Base-by-base conservation (phyloP, 805 yeast genomes). In the Torulaspora microellipsoides region DNA sequence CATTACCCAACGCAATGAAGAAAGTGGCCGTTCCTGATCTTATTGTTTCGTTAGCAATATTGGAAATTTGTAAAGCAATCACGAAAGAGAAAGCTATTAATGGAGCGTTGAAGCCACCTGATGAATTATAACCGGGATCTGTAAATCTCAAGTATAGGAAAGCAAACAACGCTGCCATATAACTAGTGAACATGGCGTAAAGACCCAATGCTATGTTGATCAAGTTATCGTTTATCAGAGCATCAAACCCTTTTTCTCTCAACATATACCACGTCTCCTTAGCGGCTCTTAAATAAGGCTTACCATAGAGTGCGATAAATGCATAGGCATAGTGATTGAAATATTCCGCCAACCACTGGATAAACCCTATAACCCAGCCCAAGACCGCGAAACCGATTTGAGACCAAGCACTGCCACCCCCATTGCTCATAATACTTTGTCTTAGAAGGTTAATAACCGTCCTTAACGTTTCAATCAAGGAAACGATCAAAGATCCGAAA, bases 281-380 rank as follows among this genome's bases (percentile, higher is more conserved):
- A 0, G 96, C 90, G 0, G 95, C 81, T 25, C 72, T 69, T 38
- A 85, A 57, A 58, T 89, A 91, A 29, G 79, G 72, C 54, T 81
- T 81, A 36, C 97, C 97, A 65, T 88, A 91, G 17, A 90, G 72
- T 0, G 96, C 95, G 55, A 90, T 72, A 58, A 82, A 87, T 25
- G 93, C 82, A 62, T 85, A 86, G 6, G 96, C 95, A 60, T 87
- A 90, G 60, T 85, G 91, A 67, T 90, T 88, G 70, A 90, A 89
- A 72, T 86, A 89, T 47, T 81, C 74, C 15, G 85, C 84, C 38
- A 83, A 49, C 93, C 96, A 86, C 52, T 86, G 86, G 20, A 90
- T 55, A 14, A 85, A 65, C 4, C 81, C 75, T 34, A 87, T 63
- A 23, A 85, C 56, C 58, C 82, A 72, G 45, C 83, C 81, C 30